Percentiles rank a stretch among this genome's conserved stretches.
phyloP scores from a whole-genome alignment of 83 land plant genomes.

The Diphasiastrum complanatum region DNA sequence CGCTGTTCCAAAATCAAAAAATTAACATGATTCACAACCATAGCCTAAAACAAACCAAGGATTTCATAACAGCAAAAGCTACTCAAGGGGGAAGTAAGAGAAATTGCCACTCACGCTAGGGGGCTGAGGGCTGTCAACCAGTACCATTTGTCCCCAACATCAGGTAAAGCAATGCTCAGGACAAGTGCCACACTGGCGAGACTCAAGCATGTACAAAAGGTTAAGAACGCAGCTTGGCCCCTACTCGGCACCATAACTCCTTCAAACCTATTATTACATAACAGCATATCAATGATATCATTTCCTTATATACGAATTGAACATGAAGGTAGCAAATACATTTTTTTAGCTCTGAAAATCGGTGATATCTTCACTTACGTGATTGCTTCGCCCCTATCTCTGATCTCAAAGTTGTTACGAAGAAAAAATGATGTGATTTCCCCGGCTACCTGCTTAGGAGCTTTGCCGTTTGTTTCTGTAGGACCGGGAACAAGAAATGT shows the following conservation, averaged over 20 bases:
- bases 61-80: neutral
- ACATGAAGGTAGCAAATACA: neutral
- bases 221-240: constrained; percentile 88
- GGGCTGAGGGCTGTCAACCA: constrained; percentile 77
- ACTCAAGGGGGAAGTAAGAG: neutral
- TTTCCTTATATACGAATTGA: neutral
- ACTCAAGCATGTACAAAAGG: constrained; percentile 93
- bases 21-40: neutral
- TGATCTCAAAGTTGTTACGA: constrained; percentile 68
- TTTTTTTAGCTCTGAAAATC: neutral
- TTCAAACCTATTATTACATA: constrained; percentile 60
- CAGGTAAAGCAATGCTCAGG: constrained; percentile 85
- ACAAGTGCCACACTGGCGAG: constrained; percentile 85
- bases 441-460: constrained; percentile 86
- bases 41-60: neutral
- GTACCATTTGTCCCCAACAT: constrained; percentile 81
- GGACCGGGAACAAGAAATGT: constrained; percentile 60
- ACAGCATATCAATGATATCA: neutral
- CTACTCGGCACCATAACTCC: constrained; percentile 88
- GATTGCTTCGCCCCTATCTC: constrained; percentile 70
- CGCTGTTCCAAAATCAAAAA: constrained; percentile 44
- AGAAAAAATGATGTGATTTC: constrained; percentile 87
- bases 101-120: constrained; percentile 87
- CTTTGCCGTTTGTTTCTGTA: constrained; percentile 29
- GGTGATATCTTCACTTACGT: constrained; percentile 43